phyloP scores from a whole-genome alignment of 371 early-diverging fungal species.

The Lichtheimia hyalospora region DNA sequence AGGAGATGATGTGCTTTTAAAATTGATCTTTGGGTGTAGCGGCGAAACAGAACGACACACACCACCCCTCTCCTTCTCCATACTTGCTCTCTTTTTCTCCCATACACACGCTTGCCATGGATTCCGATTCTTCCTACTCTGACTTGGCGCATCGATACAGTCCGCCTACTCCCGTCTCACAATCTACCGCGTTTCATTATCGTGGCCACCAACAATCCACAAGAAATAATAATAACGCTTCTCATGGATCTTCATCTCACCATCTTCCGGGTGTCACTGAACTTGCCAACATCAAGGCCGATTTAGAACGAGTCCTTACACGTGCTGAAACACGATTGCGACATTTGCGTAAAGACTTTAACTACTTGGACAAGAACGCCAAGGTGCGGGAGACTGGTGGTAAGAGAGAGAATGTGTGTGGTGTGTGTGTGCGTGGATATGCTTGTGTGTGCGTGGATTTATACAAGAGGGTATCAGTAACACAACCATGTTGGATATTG shows the following conservation, averaged over 20 bases:
- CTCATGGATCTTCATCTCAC: slow-evolving; percentile 21
- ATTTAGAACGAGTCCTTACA: slow-evolving; percentile 36
- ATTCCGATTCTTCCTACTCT: slow-evolving; percentile 5
- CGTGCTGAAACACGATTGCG: slow-evolving; percentile 30
- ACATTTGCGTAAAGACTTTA: slow-evolving; percentile 29
- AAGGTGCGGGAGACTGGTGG: slow-evolving; percentile 20
- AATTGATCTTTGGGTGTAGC: too few species aligned
- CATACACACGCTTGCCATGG: background rate
- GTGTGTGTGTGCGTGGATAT: too few species aligned
- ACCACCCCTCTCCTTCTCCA: background rate
- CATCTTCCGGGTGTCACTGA: slow-evolving; percentile 37
- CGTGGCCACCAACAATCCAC: slow-evolving; percentile 22
- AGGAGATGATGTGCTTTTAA: too few species aligned
- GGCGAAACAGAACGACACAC: too few species aligned
- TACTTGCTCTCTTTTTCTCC: background rate
- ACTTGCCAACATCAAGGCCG: slow-evolving; percentile 35
- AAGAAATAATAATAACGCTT: slow-evolving; percentile 9
- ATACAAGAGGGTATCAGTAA: background rate
- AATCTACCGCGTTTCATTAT: slow-evolving; percentile 28
- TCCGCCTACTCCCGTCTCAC: slow-evolving; percentile 31
- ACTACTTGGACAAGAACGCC: slow-evolving; percentile 22
- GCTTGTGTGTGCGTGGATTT: background rate
- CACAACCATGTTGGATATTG: background rate
- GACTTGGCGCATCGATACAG: slow-evolving; percentile 22
- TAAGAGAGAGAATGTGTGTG: background rate